Base-by-base conservation (phyloP, 495 filamentous ascomycete genomes). In the Copromyces sp. region DNA sequence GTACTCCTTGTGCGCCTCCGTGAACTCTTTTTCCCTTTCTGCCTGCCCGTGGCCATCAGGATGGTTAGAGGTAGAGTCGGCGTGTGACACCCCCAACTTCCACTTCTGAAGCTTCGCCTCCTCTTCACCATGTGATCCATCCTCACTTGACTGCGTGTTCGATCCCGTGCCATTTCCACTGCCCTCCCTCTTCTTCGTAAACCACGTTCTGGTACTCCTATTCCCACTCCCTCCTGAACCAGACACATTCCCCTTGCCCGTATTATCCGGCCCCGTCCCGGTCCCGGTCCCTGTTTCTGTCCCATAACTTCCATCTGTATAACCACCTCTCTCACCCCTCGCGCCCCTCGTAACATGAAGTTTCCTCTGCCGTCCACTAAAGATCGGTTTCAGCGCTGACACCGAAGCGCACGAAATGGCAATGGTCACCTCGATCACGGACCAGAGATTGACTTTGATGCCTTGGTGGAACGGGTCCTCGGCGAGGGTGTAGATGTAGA, bases 351-450 rank as follows among this genome's bases (percentile, higher is more conserved):
- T 76, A 8, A n/a, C n/a, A n/a, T n/a, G n/a, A n/a, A 69, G 45
- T 3, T 32, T 68, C 5, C 76, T 68, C 40, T 74, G 79, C 24
- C 76, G 74, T 3, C 74, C 61, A 40, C 76, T 78, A 70, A 85
- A 78, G 17, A 86, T 72, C 0, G 81, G 81, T 9, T 82, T 82
- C 29, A 87, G 75, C 2, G 86, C 85, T 6, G 85, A 82, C 3
- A 86, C 81, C 47, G 82, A 85, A 14, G 86, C 84, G 71, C 86
- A 87, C 11, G 84, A 73, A 45, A 89, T 86, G 1, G 81, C 85
- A 32, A 85, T 75, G 14, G 84, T 85, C 44, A 87, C 80, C 70
- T 88, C 86, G 71, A 87, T 81, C 14, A 85, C 82, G 47, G 82
- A 85, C 82, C 86, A 88, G 29, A 83, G 61, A 47, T 79, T 79